Evolutionary conservation across 108 stramenopile genomes (phyloP), one percentile per base, ranked within the genome.

Genomic region (Nitzschia sp.): DNA sequence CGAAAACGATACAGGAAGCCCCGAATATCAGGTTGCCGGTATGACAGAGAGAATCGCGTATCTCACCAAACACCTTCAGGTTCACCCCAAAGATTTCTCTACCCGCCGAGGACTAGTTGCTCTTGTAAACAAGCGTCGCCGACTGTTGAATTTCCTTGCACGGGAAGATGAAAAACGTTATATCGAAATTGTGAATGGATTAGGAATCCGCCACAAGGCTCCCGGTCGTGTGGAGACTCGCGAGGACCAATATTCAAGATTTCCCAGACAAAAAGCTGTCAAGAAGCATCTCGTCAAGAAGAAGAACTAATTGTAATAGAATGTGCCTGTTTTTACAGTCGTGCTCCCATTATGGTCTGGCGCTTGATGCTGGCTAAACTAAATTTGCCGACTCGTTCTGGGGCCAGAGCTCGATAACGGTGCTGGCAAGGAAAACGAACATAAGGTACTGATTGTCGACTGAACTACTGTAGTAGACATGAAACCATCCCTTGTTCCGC

Each of bases 31-130:
- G 77, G 88, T 98, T 42, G 98, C 98, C 11, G 88, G 92, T 48
- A 89, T 97, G 85, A 97, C 97, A 36, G 95, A 97, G 75, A 90
- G 95, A 55, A 97, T 98, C 73, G 54, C 79, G 47, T 96, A 97
- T 82, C 75, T 98, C 24, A 97, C 98, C 28, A 79, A 86, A 61
- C 98, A 98, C 82, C 72, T 97, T 63, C 82, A 92, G 70, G 54
- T 68, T 28, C 88, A 98, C 70, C 97, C 97, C 57, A 95, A 97
- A 66, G 98, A 98, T 82, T 96, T 92, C 74, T 89, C 92, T 55
- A 92, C 96, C 57, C 92, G 96, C 23, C 91, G 98, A 27, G 98
- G 98, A 38, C 84, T 98, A 56, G 93, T 98, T 6, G 93, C 96
- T 0, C 77, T 97, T 57, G 98, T 98, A 28, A 97, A 96, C 87